These are phyloP conservation scores for Neocucurbitaria cava DNA, from an alignment of 2,329 filamentous ascomycete species.

Conservation along the genomic window DNA sequence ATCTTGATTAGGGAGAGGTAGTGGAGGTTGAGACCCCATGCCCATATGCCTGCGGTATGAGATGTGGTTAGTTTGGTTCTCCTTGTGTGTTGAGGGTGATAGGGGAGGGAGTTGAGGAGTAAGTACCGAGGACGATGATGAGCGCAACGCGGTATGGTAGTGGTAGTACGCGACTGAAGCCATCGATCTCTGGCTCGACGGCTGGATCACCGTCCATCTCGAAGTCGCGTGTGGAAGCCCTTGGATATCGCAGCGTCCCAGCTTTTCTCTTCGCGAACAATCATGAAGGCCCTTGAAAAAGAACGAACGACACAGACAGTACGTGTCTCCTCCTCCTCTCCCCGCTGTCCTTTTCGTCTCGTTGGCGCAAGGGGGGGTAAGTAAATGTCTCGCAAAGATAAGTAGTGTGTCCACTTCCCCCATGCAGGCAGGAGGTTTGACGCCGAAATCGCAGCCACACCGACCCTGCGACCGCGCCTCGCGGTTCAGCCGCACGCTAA, in stretches of 20 bases:
- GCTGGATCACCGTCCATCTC: conserved; percentile 76
- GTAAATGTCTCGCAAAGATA: conserved; percentile 14
- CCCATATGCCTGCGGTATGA: conserved; percentile 81
- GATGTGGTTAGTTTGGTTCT: conserved; percentile 1
- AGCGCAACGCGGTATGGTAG: conserved; percentile 89
- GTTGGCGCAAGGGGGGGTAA: conserved; percentile 31
- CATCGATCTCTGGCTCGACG: conserved; percentile 74
- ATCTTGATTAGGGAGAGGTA: conserved; percentile 81
- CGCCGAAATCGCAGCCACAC: conserved; percentile 24
- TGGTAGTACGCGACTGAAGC: conserved; percentile 85
- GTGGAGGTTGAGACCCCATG: conserved; percentile 91
- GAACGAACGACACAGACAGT: conserved; percentile 6
- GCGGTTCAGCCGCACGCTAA: conserved; percentile 27
- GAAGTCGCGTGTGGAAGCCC: conserved; percentile 24
- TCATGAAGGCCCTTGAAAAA: conserved; percentile 27
- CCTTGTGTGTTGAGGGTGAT: not conserved
- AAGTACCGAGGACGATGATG: conserved; percentile 80
- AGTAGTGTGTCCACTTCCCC: conserved; percentile 45
- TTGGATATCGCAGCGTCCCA: conserved; percentile 32
- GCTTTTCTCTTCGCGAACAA: conserved; percentile 17
- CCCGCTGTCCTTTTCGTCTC: not conserved
- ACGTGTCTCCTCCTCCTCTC: not conserved
- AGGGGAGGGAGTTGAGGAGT: not conserved
- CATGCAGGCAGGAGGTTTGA: conserved; percentile 21
- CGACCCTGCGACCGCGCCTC: conserved; percentile 4